These are phyloP conservation scores for Cystobasidium sp. DNA, from an alignment of 1,284 basidiomycete genomes.

Conservation along the genomic window DNA sequence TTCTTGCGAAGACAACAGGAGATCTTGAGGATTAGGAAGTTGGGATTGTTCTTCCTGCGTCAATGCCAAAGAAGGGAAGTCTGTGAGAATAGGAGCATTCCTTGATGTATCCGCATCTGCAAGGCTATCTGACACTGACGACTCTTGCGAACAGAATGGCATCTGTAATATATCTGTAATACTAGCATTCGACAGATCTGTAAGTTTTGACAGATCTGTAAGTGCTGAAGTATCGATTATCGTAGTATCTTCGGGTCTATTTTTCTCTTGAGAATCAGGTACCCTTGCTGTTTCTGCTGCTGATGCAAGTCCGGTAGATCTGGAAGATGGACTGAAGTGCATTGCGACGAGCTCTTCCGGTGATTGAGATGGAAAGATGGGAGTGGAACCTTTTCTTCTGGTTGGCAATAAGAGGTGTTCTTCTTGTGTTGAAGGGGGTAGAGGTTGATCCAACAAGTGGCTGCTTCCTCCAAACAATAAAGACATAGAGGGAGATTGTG, in stretches of 20 bases:
- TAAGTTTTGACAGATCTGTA: slow-evolving; percentile 17
- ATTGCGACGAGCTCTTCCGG: background rate
- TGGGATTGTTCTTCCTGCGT: background rate
- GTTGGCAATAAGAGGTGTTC: background rate
- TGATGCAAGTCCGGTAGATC: background rate
- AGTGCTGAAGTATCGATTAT: slow-evolving; percentile 27
- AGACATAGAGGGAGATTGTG: background rate
- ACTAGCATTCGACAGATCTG: slow-evolving; percentile 4
- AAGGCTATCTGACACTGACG: background rate
- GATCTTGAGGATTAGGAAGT: slow-evolving; percentile 7
- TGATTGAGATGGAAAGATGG: background rate
- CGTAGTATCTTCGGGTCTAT: background rate
- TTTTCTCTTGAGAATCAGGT: slow-evolving; percentile 13
- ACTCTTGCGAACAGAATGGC: slow-evolving; percentile 20
- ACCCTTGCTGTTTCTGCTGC: slow-evolving; percentile 6
- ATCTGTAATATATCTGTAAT: slow-evolving; percentile 21
- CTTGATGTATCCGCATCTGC: background rate
- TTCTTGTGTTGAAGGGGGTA: background rate
- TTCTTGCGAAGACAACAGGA: background rate
- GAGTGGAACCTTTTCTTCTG: background rate
- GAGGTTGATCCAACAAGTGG: background rate
- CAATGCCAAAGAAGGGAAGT: slow-evolving; percentile 9
- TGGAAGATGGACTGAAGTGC: background rate
- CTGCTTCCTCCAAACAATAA: slow-evolving; percentile 7
- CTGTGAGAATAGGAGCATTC: background rate